These are phyloP conservation scores for Arachnomyces sp. DNA, from an alignment of 2,329 filamentous ascomycete species.

Conservation along the genomic window DNA sequence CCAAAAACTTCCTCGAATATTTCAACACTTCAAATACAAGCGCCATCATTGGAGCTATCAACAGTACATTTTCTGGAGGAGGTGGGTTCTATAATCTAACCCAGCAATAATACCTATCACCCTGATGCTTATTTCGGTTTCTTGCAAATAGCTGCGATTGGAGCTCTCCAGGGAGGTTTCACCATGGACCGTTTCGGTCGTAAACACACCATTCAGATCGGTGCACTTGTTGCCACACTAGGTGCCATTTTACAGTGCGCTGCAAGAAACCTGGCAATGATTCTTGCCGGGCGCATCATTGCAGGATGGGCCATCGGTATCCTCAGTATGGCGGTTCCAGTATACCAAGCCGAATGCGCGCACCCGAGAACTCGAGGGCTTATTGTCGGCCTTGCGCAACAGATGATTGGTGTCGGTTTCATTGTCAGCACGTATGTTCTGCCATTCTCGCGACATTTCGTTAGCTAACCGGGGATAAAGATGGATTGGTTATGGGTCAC, in stretches of 20 bases:
- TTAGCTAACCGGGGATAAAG: no score
- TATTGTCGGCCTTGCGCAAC: conserved; percentile 36
- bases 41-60: conserved; percentile 49
- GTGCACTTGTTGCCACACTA: conserved; percentile 49
- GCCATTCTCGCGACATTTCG: no score
- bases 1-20: conserved; percentile 45
- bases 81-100: conserved; percentile 20
- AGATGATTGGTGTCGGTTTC: conserved; percentile 38
- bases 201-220: conserved; percentile 51
- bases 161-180: conserved; percentile 45
- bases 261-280: conserved; percentile 50
- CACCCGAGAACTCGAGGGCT: conserved; percentile 49
- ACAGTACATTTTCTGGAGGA: conserved; percentile 50
- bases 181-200: conserved; percentile 56
- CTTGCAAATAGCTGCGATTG: conserved; percentile 30
- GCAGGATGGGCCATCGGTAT: conserved; percentile 42
- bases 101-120: no score
- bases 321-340: conserved; percentile 46
- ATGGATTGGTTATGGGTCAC: conserved; percentile 12
- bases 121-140: no score
- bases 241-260: conserved; percentile 53
- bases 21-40: conserved; percentile 41
- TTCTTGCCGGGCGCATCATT: conserved; percentile 46
- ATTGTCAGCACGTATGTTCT: conserved; percentile 33
- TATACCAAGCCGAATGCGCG: conserved; percentile 57